Percentiles rank a stretch among this genome's conserved stretches.
These are phyloP conservation scores for Jaapia argillacea DNA, from an alignment of 768 basidiomycete genomes.

Conservation along the genomic window DNA sequence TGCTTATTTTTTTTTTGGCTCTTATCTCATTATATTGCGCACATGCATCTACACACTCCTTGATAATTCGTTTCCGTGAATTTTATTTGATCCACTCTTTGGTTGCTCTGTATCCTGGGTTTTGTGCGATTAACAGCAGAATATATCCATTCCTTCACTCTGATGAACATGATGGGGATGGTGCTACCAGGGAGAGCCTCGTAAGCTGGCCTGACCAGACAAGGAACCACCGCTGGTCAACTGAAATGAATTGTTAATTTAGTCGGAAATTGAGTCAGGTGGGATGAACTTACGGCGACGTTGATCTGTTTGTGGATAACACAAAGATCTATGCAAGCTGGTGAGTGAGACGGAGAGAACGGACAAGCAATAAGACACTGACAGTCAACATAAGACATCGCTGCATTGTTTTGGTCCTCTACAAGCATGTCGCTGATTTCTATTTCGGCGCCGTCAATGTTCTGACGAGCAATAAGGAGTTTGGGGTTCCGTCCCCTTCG, in stretches of 20 bases:
- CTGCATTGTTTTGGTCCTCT: conserved; percentile 96
- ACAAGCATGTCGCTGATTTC: conserved; percentile 97
- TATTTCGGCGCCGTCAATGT: conserved; percentile 85
- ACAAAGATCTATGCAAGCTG: conserved; percentile 20
- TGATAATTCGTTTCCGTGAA: neutral
- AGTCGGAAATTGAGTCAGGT: neutral
- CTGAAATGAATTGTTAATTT: neutral
- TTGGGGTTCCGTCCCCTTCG: conserved; percentile 45
- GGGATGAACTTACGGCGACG: conserved; percentile 17
- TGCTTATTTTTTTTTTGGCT: neutral
- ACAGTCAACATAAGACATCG: conserved; percentile 89
- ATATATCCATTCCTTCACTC: too few species aligned
- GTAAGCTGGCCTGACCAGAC: neutral
- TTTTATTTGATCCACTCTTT: neutral
- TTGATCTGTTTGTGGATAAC: conserved; percentile 29
- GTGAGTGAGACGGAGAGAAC: neutral
- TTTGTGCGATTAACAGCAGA: too few species aligned
- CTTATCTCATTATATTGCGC: neutral
- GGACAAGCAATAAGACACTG: conserved; percentile 18
- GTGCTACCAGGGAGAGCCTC: neutral
- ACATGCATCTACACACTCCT: neutral
- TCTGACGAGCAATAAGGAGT: conserved; percentile 78
- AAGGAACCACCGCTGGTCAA: neutral
- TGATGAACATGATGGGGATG: too few species aligned
- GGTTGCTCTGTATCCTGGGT: too few species aligned